Evolutionary conservation across 2,329 filamentous ascomycete genomes (phyloP), one percentile per base, ranked within the genome.

Genomic region (Colletotrichum liriopes): DNA sequence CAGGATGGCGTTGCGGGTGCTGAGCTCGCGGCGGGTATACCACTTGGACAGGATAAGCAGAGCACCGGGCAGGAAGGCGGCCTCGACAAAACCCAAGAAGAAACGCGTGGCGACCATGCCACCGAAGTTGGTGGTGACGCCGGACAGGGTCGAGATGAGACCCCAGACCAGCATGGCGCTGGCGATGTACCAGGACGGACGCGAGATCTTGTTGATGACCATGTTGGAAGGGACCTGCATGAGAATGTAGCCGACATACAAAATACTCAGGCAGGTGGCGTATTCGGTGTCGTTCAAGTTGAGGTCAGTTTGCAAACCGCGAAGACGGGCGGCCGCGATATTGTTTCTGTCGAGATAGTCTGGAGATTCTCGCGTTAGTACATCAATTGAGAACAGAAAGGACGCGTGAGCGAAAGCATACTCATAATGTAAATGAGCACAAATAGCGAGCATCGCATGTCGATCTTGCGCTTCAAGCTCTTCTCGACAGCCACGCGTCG

Each of bases 391-490:
- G n/a, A 6, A 12, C 7, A 18, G 0, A 39, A 14, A 35, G 14
- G 2, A n/a, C 20, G 18, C 11, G 59, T 16, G n/a, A 59, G 32
- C 20, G 18, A 23, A 14, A 4, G 11, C 66, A 29, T 66, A 71
- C 71, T 72, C 80, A 84, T 86, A 79, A 94, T 93, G 77, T 94
- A 94, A 83, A 94, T 93, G 74, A 94, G 79, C 59, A 94, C 89
- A 69, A 94, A 88, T 75, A 93, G 88, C 84, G 79, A 91, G 84
- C 80, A 94, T 72, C 92, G 87, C 26, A 87, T 76, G 78, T 95
- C 93, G 66, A 95, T 90, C 82, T 94, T 95, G 75, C 90, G 88
- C 79, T 90, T 87, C 76, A 95, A 82, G 45, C 85, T 86, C 79
- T 87, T 89, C 81, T 95, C 93, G n/a, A 92, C 87, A 18, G 78